Conservation (phyloP, 768 basidiomycete species). For the Termitomyces sp. region DNA sequence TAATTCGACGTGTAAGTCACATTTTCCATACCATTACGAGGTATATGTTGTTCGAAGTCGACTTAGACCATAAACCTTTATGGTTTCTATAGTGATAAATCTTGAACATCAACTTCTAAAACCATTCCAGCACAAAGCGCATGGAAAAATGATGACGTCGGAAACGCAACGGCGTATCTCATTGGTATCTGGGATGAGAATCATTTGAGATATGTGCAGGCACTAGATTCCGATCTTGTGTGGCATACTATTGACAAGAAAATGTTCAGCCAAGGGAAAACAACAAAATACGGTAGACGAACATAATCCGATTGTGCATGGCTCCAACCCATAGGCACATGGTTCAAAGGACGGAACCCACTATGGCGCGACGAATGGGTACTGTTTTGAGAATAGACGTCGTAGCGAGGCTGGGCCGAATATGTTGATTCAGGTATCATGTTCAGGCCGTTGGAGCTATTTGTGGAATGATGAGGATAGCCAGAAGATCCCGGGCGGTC, state of each 20-base stretch:
- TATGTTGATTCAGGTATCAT: constrained; percentile 60
- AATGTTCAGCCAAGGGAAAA: neutral
- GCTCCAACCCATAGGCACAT: constrained; percentile 48
- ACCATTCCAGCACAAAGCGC: neutral
- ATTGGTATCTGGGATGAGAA: constrained; percentile 41
- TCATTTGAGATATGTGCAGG: constrained; percentile 32
- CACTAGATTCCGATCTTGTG: constrained; percentile 32
- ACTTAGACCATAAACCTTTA: neutral
- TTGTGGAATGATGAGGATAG: constrained; percentile 41
- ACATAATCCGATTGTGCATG: constrained; percentile 53
- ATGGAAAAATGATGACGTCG: neutral
- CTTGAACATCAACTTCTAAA: constrained; percentile 1
- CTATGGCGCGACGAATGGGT: constrained; percentile 35
- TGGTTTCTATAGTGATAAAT: neutral
- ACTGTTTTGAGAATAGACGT: constrained; percentile 37
- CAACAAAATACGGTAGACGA: constrained; percentile 23
- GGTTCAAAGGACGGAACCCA: constrained; percentile 47
- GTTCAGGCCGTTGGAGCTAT: constrained; percentile 38
- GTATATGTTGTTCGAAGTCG: neutral
- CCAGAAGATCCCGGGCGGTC: constrained; percentile 34
- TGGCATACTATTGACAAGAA: constrained; percentile 19
- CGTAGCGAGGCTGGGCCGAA: constrained; percentile 48
- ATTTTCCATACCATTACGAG: neutral
- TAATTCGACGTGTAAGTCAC: neutral
- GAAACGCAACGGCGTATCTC: constrained; percentile 7